These are phyloP conservation scores for Magnolia kwangsiensis DNA, from an alignment of 164 flowering plant genomes.

Conservation along the genomic window DNA sequence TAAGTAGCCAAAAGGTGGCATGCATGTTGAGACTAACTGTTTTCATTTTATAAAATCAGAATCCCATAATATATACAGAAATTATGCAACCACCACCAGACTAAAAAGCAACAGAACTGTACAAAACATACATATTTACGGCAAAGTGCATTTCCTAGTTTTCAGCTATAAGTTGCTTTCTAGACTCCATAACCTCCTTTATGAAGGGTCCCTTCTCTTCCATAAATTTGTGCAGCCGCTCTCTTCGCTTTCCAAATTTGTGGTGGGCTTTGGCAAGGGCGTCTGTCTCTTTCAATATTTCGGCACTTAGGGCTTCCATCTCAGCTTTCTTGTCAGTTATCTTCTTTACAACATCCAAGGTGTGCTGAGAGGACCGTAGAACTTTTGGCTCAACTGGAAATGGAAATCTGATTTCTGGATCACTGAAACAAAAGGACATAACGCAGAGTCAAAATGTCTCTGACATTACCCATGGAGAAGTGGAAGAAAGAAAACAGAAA, in stretches of 20 bases:
- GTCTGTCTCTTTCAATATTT: not conserved
- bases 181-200: not conserved
- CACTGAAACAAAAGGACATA: constrained; percentile 22
- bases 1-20: no score
- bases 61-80: no score
- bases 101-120: not conserved
- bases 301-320: not conserved
- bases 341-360: constrained; percentile 2
- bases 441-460: not conserved
- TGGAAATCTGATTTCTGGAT: constrained; percentile 39
- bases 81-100: not conserved
- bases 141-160: not conserved
- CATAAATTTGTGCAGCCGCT: constrained; percentile 1
- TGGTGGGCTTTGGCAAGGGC: constrained; percentile 3
- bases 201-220: not conserved
- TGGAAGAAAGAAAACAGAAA: not conserved
- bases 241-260: constrained; percentile 19
- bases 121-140: not conserved
- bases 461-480: not conserved
- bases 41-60: no score
- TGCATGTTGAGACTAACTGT: no score
- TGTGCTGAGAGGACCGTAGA: constrained; percentile 5
- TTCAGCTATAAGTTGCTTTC: not conserved
- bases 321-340: constrained; percentile 16
- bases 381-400: constrained; percentile 34